A percentile compares a stretch with the other conserved stretches of the same genome.
Conservation (phyloP, 352 stramenopile species). For the Globisporangium ultimum region DNA sequence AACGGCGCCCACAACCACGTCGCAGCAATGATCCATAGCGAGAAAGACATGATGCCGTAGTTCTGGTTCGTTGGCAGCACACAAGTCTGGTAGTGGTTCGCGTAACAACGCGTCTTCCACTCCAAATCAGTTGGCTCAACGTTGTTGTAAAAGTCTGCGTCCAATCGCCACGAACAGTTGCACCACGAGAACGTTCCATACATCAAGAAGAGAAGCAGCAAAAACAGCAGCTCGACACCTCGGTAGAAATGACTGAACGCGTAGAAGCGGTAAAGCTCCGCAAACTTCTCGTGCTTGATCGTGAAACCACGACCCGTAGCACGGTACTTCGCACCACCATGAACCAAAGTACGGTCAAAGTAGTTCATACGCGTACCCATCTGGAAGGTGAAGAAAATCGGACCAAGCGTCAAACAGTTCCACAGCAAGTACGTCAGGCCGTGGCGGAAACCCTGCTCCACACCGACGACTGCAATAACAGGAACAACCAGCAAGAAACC, state of each 20-base stretch:
- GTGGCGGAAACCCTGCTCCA: constrained; percentile 95
- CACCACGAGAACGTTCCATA: constrained; percentile 95
- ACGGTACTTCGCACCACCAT: constrained; percentile 97
- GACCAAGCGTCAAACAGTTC: constrained; percentile 96
- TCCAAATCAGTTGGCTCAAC: constrained; percentile 69
- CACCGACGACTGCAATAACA: constrained; percentile 95
- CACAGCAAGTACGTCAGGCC: constrained; percentile 92
- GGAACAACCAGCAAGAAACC: constrained; percentile 96
- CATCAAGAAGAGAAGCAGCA: constrained; percentile 75
- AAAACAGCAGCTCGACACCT: constrained; percentile 92
- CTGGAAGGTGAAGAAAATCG: constrained; percentile 99
- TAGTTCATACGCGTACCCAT: constrained; percentile 99
- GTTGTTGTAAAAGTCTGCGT: constrained; percentile 72
- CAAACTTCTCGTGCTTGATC: constrained; percentile 97
- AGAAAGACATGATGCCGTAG: constrained; percentile 98
- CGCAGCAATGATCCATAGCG: constrained; percentile 92
- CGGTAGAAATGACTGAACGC: constrained; percentile 97
- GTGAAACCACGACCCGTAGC: constrained; percentile 98
- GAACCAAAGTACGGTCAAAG: constrained; percentile 97
- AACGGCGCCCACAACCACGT: constrained; percentile 87
- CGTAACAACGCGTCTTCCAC: constrained; percentile 77
- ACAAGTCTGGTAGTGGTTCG: constrained; percentile 84
- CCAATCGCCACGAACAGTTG: constrained; percentile 80
- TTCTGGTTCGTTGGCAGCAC: constrained; percentile 95
- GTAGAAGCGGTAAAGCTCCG: constrained; percentile 97